Base-by-base conservation (phyloP, 208 protist genomes). In the Herpetomonas tarakana region DNA sequence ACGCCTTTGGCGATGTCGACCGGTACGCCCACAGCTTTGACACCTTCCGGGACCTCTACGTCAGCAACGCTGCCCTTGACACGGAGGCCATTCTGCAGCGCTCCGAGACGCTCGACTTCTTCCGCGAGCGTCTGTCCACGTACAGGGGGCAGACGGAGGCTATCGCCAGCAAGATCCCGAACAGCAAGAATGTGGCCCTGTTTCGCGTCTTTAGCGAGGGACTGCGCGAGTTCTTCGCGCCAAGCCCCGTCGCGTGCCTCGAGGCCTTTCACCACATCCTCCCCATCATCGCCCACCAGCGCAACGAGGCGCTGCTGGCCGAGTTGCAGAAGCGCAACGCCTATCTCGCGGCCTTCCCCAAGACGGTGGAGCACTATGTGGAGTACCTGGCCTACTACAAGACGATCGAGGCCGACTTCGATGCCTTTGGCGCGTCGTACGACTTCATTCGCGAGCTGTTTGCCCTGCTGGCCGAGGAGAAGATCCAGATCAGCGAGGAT, bases 351-450 rank as follows among this genome's bases (percentile, higher is more conserved):
- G 73, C 74, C 12, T 38, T 66, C 18, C 97, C 97, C 27, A 88
- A 90, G 60, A 93, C 86, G 29, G 83, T 97, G 24, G 93, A 97
- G 78, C 89, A 96, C 58, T 97, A 95, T 70, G 94, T 98, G 28
- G 81, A 90, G 68, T 93, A 91, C 70, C 66, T 96, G 14, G 69
- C 73, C 21, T 97, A 92, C 80, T 85, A 91, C 78, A 88, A 84
- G 52, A 60, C 77, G 47, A 61, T 96, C 38, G 83, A 90, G 57
- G 68, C 53, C 12, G 63, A 76, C n/a, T 86, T 97, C 52, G 93
- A 97, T 54, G 58, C 51, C 53, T 74, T 97, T 27, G 68, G 78
- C 21, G 75, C 80, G 22, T 68, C 71, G n/a, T 97, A 93, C 74
- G 92, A 98, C 59, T 92, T 92, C 61, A 91, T 97, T 27, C 78